phyloP scores from a whole-genome alignment of 805 yeast species.

The Zygosaccharomyces pseudorouxii region DNA sequence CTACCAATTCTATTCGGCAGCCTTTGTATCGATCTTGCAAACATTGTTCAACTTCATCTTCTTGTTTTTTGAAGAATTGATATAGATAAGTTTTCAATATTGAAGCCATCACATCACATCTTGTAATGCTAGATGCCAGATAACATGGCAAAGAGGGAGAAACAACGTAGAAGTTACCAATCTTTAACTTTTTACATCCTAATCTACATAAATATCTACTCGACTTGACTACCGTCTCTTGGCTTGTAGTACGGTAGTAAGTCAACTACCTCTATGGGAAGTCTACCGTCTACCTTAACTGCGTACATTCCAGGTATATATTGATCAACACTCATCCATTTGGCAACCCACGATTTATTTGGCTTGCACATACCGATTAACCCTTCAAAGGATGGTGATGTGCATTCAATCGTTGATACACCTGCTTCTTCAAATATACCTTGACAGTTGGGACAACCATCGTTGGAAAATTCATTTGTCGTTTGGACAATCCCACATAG shows the following conservation, averaged over 20 bases:
- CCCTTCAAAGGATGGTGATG: constrained; percentile 96
- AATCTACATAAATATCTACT: constrained; percentile 31
- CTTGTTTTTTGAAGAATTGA: neutral
- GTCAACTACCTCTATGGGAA: constrained; percentile 79
- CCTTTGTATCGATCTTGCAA: constrained; percentile 1
- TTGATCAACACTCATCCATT: constrained; percentile 89
- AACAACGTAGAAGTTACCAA: neutral
- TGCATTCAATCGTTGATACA: constrained; percentile 82
- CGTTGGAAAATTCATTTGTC: constrained; percentile 66
- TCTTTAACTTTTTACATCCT: neutral
- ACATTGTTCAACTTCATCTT: neutral
- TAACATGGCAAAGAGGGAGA: neutral
- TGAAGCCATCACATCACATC: neutral
- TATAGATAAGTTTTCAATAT: neutral
- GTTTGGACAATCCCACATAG: constrained; percentile 91
- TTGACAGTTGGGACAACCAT: constrained; percentile 97
- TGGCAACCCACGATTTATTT: constrained; percentile 88
- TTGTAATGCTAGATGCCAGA: neutral
- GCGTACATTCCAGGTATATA: constrained; percentile 90
- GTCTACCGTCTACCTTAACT: constrained; percentile 83
- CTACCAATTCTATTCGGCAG: constrained; percentile 1
- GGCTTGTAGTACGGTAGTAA: constrained; percentile 83
- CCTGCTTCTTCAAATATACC: constrained; percentile 79
- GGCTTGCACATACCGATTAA: constrained; percentile 86
- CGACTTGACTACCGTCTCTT: constrained; percentile 84